A percentile compares a stretch with the other conserved stretches of the same genome.
Conservation (phyloP, 106 monocot species). For the Dendrobium officinale region DNA sequence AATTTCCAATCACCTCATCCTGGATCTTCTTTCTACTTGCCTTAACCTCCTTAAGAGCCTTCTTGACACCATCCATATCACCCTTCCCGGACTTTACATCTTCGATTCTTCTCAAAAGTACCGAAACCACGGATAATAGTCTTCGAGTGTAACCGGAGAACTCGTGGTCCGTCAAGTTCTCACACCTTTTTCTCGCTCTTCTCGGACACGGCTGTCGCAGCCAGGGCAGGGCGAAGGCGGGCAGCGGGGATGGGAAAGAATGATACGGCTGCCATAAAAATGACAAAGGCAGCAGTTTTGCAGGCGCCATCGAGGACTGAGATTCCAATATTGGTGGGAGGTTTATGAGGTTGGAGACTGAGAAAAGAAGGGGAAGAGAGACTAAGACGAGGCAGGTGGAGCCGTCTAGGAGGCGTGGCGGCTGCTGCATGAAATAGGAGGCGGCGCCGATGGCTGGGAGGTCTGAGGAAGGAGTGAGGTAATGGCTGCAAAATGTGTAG, state of each 20-base stretch:
- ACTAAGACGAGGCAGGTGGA: background rate
- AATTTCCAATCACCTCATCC: slow-evolving; percentile 31
- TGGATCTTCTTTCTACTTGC: slow-evolving; percentile 43
- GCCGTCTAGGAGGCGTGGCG: background rate
- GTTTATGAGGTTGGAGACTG: background rate
- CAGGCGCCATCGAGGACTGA: slow-evolving; percentile 12
- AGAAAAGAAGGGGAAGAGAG: slow-evolving; percentile 1
- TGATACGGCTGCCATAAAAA: slow-evolving; percentile 37
- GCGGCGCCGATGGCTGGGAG: slow-evolving; percentile 7
- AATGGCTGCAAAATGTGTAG: slow-evolving; percentile 1
- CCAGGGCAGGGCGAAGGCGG: slow-evolving; percentile 16
- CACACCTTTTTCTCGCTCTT: slow-evolving; percentile 11
- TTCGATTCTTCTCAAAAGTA: slow-evolving; percentile 43
- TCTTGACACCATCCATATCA: slow-evolving; percentile 27
- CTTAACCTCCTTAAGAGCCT: slow-evolving; percentile 52
- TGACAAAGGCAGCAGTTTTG: slow-evolving; percentile 20
- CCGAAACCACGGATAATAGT: slow-evolving; percentile 34
- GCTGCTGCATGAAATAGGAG: background rate
- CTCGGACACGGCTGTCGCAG: slow-evolving; percentile 18
- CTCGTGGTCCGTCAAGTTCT: slow-evolving; percentile 36
- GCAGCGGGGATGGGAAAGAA: slow-evolving; percentile 19
- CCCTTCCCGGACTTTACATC: slow-evolving; percentile 36
- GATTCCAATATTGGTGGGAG: background rate
- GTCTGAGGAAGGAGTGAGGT: background rate
- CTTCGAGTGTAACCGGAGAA: slow-evolving; percentile 42